phyloP scores from a whole-genome alignment of 2,329 filamentous ascomycete species.

The Mariannaea elegans region DNA sequence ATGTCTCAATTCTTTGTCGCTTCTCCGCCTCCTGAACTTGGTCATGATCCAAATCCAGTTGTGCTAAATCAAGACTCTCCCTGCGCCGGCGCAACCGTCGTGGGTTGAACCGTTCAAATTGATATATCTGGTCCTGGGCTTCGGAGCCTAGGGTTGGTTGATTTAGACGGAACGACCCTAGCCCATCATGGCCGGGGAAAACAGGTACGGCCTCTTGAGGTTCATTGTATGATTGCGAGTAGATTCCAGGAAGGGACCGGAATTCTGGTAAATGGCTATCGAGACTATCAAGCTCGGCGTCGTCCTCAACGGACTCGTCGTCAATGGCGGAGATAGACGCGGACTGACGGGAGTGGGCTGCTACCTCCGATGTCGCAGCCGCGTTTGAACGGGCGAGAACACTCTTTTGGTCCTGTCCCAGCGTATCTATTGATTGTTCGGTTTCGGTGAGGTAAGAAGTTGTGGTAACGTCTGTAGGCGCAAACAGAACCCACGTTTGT shows the following conservation, averaged over 20 bases:
- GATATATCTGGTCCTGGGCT: constrained; percentile 86
- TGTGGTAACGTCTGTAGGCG: constrained; percentile 73
- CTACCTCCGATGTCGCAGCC: constrained; percentile 66
- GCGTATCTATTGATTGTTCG: constrained; percentile 69
- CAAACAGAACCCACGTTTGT: constrained; percentile 97
- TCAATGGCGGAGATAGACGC: constrained; percentile 49
- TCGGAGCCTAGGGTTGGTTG: constrained; percentile 60
- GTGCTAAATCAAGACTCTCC: constrained; percentile 62
- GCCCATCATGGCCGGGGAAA: constrained; percentile 90
- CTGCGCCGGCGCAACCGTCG: constrained; percentile 65
- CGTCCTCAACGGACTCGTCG: constrained; percentile 63
- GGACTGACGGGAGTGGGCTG: constrained; percentile 54
- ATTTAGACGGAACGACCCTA: constrained; percentile 83
- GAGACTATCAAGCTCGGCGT: constrained; percentile 87
- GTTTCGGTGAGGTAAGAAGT: constrained; percentile 75
- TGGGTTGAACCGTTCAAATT: constrained; percentile 87
- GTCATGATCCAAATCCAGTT: constrained; percentile 62
- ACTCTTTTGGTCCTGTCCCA: constrained; percentile 77
- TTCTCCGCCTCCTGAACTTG: constrained; percentile 74
- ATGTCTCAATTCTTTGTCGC: constrained; percentile 86
- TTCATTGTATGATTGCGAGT: constrained; percentile 34
- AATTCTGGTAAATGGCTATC: constrained; percentile 94
- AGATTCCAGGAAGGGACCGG: constrained; percentile 63
- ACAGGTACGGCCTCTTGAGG: constrained; percentile 68
- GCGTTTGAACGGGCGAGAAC: constrained; percentile 83